A percentile compares a stretch with the other conserved stretches of the same genome.
These are phyloP conservation scores for Fusarium sp. DNA, from an alignment of 2,329 filamentous ascomycete genomes.

Conservation along the genomic window DNA sequence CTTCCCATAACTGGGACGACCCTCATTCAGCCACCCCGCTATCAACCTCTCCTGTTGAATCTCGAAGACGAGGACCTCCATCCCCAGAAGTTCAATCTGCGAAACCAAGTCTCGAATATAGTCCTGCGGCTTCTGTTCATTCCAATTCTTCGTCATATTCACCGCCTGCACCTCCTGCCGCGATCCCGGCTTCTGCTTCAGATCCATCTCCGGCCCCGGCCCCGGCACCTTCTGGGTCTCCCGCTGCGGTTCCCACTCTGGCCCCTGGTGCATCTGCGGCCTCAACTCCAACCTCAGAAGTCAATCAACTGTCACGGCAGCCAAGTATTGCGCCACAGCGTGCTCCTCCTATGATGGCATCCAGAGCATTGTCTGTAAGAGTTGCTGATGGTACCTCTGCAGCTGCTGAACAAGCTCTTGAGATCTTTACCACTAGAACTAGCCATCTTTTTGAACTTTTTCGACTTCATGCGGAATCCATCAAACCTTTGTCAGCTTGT, in stretches of 20 bases:
- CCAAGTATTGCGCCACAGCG: conserved; percentile 43
- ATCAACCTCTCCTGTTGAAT: conserved; percentile 43
- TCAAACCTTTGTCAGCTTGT: conserved; percentile 72
- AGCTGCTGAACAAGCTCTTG: conserved; percentile 72
- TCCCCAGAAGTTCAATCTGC: conserved; percentile 46
- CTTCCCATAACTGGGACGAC: conserved; percentile 50
- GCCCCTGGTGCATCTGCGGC: neutral
- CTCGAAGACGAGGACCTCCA: conserved; percentile 38
- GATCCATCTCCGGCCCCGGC: conserved; percentile 1
- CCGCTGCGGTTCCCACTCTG: conserved; percentile 1
- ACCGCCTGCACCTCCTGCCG: conserved; percentile 29
- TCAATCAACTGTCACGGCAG: conserved; percentile 39
- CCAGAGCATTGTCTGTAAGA: conserved; percentile 52
- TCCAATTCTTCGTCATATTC: conserved; percentile 50
- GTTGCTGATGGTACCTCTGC: conserved; percentile 56
- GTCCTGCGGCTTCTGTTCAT: conserved; percentile 55
- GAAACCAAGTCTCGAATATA: conserved; percentile 52
- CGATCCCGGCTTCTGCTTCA: conserved; percentile 9
- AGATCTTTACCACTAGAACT: conserved; percentile 76
- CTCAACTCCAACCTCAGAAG: conserved; percentile 27
- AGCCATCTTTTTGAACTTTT: conserved; percentile 82
- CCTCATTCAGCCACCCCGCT: conserved; percentile 43
- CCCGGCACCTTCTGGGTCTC: conserved; percentile 1
- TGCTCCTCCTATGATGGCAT: conserved; percentile 45
- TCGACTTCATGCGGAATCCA: conserved; percentile 78